Evolutionary conservation across 2,329 filamentous ascomycete species (phyloP).

Genomic region (Verticillium dahliae): DNA sequence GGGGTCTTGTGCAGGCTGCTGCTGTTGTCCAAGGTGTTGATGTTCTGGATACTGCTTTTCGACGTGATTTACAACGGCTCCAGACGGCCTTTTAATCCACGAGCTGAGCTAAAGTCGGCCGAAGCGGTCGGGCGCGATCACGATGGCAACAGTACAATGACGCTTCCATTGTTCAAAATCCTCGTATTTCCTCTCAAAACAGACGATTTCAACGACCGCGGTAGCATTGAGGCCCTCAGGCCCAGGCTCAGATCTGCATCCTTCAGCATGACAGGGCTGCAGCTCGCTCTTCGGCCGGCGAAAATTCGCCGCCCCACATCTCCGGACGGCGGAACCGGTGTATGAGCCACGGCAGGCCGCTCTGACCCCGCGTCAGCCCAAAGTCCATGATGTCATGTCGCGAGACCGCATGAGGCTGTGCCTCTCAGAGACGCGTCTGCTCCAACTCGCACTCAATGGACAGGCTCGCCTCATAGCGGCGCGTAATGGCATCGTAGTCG

Average conservation of each 20-base stretch:
- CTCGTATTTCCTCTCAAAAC: neutral
- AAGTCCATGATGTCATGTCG: neutral
- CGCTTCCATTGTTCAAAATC: neutral
- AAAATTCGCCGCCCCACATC: slow-evolving; percentile 1
- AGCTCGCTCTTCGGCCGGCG: neutral
- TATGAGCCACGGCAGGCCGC: neutral
- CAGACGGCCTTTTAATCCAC: neutral
- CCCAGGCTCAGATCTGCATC: neutral
- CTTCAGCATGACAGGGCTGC: neutral
- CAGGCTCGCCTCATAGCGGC: neutral
- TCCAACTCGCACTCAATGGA: neutral
- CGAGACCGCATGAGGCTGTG: neutral
- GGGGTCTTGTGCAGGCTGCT: neutral
- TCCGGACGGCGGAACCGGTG: neutral
- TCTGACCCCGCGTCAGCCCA: neutral
- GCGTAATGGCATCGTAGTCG: neutral
- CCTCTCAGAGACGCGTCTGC: neutral
- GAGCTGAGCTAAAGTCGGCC: neutral
- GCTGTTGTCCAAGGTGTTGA: neutral
- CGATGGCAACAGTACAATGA: neutral
- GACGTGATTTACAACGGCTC: neutral
- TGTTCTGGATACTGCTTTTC: no score
- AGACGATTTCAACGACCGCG: neutral
- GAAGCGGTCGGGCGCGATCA: neutral
- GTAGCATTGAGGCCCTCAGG: neutral